Conservation (phyloP, 2,329 filamentous ascomycete genomes). For the Periglandula ipomoeae region DNA sequence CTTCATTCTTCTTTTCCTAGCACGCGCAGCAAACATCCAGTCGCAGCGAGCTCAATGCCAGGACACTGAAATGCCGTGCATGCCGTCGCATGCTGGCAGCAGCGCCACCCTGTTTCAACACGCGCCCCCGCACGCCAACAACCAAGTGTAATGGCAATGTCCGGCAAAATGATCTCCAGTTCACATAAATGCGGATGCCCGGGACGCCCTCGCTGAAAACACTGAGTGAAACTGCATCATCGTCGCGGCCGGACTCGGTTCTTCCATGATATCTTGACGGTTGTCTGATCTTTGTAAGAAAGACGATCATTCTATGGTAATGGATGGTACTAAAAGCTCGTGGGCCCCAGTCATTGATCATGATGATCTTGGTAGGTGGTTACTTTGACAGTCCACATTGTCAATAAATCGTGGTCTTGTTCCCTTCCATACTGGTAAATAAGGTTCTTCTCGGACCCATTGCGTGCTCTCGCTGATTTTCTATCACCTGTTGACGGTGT, state of each 20-base stretch:
- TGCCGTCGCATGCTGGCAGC: background rate
- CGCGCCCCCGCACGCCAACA: background rate
- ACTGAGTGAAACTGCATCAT: too few species aligned
- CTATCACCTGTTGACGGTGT: too few species aligned
- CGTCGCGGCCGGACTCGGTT: too few species aligned
- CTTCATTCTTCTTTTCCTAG: background rate
- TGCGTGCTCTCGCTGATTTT: background rate
- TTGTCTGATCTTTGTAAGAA: too few species aligned
- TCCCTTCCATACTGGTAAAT: background rate
- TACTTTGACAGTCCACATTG: too few species aligned
- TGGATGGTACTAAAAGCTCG: too few species aligned
- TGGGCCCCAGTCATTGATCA: background rate
- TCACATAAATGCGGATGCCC: too few species aligned
- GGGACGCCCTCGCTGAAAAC: too few species aligned
- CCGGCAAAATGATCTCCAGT: background rate
- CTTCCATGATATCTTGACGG: too few species aligned
- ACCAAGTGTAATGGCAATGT: background rate
- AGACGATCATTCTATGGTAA: too few species aligned
- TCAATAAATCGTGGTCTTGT: background rate
- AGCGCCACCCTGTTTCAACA: slow-evolving; percentile 16
- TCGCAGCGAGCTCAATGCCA: background rate
- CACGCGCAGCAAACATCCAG: background rate
- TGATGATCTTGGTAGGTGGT: background rate
- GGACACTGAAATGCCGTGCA: background rate
- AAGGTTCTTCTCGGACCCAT: background rate